phyloP scores from a whole-genome alignment of 805 yeast species.

The Candida hungchunana region DNA sequence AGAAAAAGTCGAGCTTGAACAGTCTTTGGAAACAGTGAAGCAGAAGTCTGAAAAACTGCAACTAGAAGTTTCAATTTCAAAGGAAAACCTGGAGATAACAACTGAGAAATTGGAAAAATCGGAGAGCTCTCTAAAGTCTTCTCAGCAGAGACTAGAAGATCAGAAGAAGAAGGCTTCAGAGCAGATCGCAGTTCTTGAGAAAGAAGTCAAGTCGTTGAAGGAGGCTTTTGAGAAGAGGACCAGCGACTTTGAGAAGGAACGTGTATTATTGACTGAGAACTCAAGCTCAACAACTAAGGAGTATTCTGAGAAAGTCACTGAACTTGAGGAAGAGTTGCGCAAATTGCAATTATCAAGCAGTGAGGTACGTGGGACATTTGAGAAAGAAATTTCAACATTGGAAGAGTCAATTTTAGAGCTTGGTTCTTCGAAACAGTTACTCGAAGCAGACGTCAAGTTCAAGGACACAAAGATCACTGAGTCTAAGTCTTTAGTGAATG shows the following conservation, averaged over 20 bases:
- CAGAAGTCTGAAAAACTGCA: slow-evolving; percentile 1
- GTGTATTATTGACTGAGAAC: slow-evolving; percentile 41
- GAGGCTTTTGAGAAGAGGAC: slow-evolving; percentile 34
- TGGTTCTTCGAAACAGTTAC: slow-evolving; percentile 7
- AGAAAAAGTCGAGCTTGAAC: slow-evolving; percentile 4
- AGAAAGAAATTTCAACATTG: slow-evolving; percentile 11
- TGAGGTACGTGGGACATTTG: slow-evolving; percentile 9
- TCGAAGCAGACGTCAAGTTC: slow-evolving; percentile 7
- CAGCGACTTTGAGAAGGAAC: slow-evolving; percentile 46
- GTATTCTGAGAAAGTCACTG: slow-evolving; percentile 41
- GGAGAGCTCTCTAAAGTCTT: slow-evolving; percentile 13
- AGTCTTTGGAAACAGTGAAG: neutral
- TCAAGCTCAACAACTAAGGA: slow-evolving; percentile 48
- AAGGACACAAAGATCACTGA: slow-evolving; percentile 7
- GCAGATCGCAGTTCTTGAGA: slow-evolving; percentile 25
- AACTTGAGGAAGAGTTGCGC: slow-evolving; percentile 34
- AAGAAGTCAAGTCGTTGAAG: slow-evolving; percentile 29
- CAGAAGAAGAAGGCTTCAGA: slow-evolving; percentile 20
- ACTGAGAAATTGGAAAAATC: slow-evolving; percentile 10
- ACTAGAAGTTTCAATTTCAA: slow-evolving; percentile 1
- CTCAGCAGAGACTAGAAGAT: slow-evolving; percentile 19
- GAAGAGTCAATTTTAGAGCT: slow-evolving; percentile 17
- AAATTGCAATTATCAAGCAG: slow-evolving; percentile 8
- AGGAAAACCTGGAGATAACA: slow-evolving; percentile 5
- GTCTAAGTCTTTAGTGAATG: slow-evolving; percentile 3